A percentile compares a stretch with the other conserved stretches of the same genome.
Evolutionary conservation across 2,329 filamentous ascomycete genomes (phyloP).

Genomic region (Didymella lethalis): DNA sequence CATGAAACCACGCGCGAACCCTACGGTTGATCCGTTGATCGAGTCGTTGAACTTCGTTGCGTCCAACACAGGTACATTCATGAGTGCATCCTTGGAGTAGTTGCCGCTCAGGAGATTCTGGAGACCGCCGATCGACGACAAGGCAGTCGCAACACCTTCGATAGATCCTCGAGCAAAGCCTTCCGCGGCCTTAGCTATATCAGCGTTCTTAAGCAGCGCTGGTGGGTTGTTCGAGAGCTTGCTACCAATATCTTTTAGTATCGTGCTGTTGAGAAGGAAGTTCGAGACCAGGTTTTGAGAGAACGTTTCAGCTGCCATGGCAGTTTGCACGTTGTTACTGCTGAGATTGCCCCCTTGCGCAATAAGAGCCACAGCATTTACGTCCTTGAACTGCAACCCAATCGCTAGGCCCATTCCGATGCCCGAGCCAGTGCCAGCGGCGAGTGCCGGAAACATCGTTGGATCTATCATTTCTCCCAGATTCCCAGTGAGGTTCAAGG

Average conservation of each 20-base stretch:
- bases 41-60: conserved; percentile 38
- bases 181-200: conserved; percentile 35
- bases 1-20: conserved; percentile 37
- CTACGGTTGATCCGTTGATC: conserved; percentile 35
- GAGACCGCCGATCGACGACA: conserved; percentile 38
- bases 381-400: conserved; percentile 29
- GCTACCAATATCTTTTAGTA: conserved; percentile 15
- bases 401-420: conserved; percentile 38
- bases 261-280: conserved; percentile 37
- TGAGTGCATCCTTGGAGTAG: conserved; percentile 28
- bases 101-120: conserved; percentile 39
- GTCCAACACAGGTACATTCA: conserved; percentile 31
- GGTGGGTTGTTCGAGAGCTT: conserved; percentile 14
- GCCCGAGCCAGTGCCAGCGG: conserved; percentile 41
- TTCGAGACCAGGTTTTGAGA: conserved; percentile 33
- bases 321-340: conserved; percentile 23
- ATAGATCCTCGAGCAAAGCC: conserved; percentile 39
- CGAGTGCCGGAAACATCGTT: conserved; percentile 31
- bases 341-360: conserved; percentile 17
- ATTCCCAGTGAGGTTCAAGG: conserved; percentile 4
- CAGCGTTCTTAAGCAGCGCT: conserved; percentile 17
- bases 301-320: conserved; percentile 31
- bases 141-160: conserved; percentile 36
- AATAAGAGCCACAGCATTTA: conserved; percentile 13
- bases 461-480: conserved; percentile 17